A percentile compares a stretch with the other conserved stretches of the same genome.
Evolutionary conservation across 495 filamentous ascomycete genomes (phyloP).

Genomic region (Aspergillus sparsus): DNA sequence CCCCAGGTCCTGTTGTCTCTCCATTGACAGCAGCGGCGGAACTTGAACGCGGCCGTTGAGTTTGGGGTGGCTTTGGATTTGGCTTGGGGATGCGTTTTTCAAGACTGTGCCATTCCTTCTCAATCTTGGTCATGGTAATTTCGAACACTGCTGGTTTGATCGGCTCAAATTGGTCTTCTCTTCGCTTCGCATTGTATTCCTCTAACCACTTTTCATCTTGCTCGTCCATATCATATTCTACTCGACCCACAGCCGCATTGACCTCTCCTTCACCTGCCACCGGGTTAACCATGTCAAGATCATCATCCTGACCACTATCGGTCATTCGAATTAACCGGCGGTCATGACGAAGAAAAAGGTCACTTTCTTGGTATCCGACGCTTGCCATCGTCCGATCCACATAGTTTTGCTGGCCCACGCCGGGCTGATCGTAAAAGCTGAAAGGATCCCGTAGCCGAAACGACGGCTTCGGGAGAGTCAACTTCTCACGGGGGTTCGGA

Average conservation of each 20-base stretch:
- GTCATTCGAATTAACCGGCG: slow-evolving; percentile 74
- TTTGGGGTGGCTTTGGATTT: slow-evolving; percentile 92
- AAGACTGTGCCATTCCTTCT: slow-evolving; percentile 96
- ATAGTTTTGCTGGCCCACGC: slow-evolving; percentile 62
- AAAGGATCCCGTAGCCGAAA: slow-evolving; percentile 62
- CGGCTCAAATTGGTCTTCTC: slow-evolving; percentile 67
- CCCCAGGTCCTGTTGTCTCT: slow-evolving; percentile 74
- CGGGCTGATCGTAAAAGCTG: slow-evolving; percentile 60
- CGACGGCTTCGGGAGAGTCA: slow-evolving; percentile 65
- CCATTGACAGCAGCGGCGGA: slow-evolving; percentile 91
- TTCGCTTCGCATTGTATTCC: slow-evolving; percentile 73
- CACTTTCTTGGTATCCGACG: slow-evolving; percentile 92
- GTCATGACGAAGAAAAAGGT: slow-evolving; percentile 78
- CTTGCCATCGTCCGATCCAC: slow-evolving; percentile 92
- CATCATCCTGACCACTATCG: slow-evolving; percentile 80
- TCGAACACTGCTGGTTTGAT: slow-evolving; percentile 95
- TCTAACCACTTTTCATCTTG: slow-evolving; percentile 97
- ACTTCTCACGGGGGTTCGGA: slow-evolving; percentile 64
- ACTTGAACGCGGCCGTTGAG: slow-evolving; percentile 84
- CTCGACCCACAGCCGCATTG: slow-evolving; percentile 65
- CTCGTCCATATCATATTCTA: slow-evolving; percentile 99
- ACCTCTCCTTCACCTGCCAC: slow-evolving; percentile 62
- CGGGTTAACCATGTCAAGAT: slow-evolving; percentile 65
- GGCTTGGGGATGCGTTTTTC: slow-evolving; percentile 96
- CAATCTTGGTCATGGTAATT: slow-evolving; percentile 96